Base-by-base conservation (phyloP, 768 basidiomycete genomes). In the Termitomyces sp. region DNA sequence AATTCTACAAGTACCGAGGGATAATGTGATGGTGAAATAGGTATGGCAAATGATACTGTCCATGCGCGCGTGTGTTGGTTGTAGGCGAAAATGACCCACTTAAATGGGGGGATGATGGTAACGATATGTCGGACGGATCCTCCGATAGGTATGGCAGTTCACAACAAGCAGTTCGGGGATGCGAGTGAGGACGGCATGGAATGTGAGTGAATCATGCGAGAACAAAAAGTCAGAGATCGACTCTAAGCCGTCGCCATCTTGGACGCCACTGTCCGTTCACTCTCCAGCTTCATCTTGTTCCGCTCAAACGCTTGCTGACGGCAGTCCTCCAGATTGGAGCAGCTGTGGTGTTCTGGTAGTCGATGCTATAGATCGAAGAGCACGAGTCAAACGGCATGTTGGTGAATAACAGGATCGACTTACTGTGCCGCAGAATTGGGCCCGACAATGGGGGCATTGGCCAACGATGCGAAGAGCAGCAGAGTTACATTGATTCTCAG, bases 271-370 rank as follows among this genome's bases (percentile, higher is more conserved):
- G 92, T 94, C 73, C 88, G 85, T 73, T 94, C 92, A 64, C 86
- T 85, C 80, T 93, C 92, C 57, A 94, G 76, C 75, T 90, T 90
- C 53, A 75, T 80, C 83, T 94, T 93, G 79, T 94, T 94, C 67
- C 83, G 81, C 63, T 92, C 85, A 68, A 93, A 94, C 20, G 92
- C 92, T 72, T 91, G 87, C 70, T 92, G 88, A 61, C 87, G 78
- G 75, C 92, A 94, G 70, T 86, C 86, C 68, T 90, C 86, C 60
- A 95, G 75, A 60, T 92, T 88, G 63, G 83, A 81, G 75, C 92
- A 95, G 55, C 81, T 80, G 70, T 95, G 92, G 64, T 91, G 90
- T 69, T 94, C 93, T 7, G 93, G 92, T 62, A 95, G 79, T 59
- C 92, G 89, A 69, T 94, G 93, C 89, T 94, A 56, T 31, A 64